Base-by-base conservation (phyloP, 208 protist species). In the Balamuthia mandrillaris region DNA sequence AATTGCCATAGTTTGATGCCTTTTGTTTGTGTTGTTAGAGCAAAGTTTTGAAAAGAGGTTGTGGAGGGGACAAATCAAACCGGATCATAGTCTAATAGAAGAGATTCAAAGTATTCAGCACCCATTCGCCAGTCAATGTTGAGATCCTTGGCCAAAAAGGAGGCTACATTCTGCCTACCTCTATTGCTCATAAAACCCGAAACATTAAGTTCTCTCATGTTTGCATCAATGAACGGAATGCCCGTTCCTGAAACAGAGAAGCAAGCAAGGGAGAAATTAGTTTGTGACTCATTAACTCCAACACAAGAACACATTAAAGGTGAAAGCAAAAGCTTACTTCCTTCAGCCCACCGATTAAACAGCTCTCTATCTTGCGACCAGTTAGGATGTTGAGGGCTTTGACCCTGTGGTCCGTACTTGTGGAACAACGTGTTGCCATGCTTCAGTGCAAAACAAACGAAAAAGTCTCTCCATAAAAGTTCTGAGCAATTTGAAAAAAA, bases 171-270 rank as follows among this genome's bases (percentile, higher is more conserved):
- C 45, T 90, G 85, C 24, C 84, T 35, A 7, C 88, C 88, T 61
- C 88, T 24, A 49, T 90, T 90, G 33, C 33, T 56, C 88, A 87
- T 86, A 61, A 75, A 89, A 1, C 94, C 95, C 10, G 95, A 96
- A 27, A 84, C 74, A 4, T 41, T 89, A 35, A 97, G 81, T 86
- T 96, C 95, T 44, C 94, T 91, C 89, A 97, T 96, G 45, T 94
- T 94, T 35, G 96, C 96, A 75, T 97, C 96, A 10, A 97, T 94
- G 31, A 97, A 85, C 0, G 96, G 96, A 29, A 96, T 89, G n/a
- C 96, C 96, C 12, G 95, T 97, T 27, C 82, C 42, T n/a, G 95
- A 95, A 18, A 86, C 75, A 18, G 91, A 87, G 90, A 96, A 97
- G 3, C 85, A 83, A 37, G 84, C 87, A 63, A 95, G 95, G 78